Evolutionary conservation across 208 protist genomes (phyloP).

Genomic region (Acanthamoeba royreba): DNA sequence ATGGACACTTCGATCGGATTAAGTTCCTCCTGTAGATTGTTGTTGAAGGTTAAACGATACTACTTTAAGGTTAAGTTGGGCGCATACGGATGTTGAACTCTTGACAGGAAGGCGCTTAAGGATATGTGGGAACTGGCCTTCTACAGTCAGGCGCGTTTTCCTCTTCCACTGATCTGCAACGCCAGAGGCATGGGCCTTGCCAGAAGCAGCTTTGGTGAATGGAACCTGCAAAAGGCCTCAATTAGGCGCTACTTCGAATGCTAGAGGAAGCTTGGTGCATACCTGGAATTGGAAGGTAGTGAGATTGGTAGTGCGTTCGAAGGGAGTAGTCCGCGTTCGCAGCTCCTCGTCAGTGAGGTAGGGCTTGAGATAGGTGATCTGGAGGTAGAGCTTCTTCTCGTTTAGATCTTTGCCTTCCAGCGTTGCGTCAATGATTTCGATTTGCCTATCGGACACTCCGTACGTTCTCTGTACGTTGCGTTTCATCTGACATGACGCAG

Average conservation of each 20-base stretch:
- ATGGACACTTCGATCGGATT: constrained; percentile 47
- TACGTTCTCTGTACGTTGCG: neutral
- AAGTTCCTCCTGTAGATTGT: neutral
- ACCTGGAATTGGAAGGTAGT: constrained; percentile 17
- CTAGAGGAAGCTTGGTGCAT: neutral
- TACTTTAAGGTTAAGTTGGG: too few species aligned
- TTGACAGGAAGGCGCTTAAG: constrained; percentile 22
- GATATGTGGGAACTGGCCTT: constrained; percentile 23
- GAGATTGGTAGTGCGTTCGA: constrained; percentile 37
- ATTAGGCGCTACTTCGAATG: neutral
- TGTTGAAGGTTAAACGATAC: neutral
- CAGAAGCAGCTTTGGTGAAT: constrained; percentile 3
- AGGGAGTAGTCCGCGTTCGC: neutral
- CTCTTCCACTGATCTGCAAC: constrained; percentile 32
- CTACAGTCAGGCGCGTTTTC: constrained; percentile 15
- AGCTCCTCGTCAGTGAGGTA: neutral
- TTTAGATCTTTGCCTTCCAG: neutral
- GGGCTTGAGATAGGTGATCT: constrained; percentile 45
- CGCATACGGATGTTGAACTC: neutral
- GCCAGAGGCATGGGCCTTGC: constrained; percentile 25
- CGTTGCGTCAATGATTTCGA: constrained; percentile 19
- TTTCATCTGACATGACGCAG: neutral
- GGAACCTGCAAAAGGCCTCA: neutral
- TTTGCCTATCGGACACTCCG: constrained; percentile 13
- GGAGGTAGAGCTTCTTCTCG: constrained; percentile 9